Base-by-base conservation (phyloP, 2,329 filamentous ascomycete genomes). In the Bipolaris sorokiniana region DNA sequence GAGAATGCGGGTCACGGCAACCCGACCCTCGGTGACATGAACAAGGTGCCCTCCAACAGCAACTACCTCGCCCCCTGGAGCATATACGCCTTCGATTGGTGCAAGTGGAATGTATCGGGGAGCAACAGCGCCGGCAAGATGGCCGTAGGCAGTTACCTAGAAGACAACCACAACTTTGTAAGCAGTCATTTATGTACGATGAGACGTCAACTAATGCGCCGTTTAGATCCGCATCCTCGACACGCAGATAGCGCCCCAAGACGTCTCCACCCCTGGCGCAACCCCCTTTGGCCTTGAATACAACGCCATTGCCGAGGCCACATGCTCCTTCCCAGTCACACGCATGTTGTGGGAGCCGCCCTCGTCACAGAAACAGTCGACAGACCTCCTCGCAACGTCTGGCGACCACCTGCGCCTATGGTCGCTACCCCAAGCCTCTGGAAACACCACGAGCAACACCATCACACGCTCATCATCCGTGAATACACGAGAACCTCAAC, bases 81-180 rank as follows among this genome's bases (percentile, higher is more conserved):
- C 13, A 88, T 96, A 53, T 99, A 98, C 76, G 94, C 95, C 11
- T 94, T 96, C 70, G 95, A 99, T 79, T 99, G 95, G 95, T 99
- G 95, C 81, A 99, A 99, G 78, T 99, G 95, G 94, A 87, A 90
- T 15, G 88, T 94, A 2, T 87, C 92, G 38, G 80, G 81, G 34
- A 75, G 76, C 33, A 78, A 88, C 65, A 88, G 91, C 61, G 92
- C 91, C 3, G 95, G 95, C 37, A 98, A 98, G 78, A 85, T 99
- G 67, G 95, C 95, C 11, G 84, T 99, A 37, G 95, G 94, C 58
- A 99, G 95, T 80, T 98, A 98, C 75, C 81, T 98, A 49, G 95
- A 99, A 79, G 95, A 99, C 78, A 94, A 93, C 5, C 95, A 99
- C 80, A 99, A 99, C 76, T 99, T 96, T 82, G 42, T 45, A 45